Conservation (phyloP, 2,329 filamentous ascomycete genomes). For the Fusarium sp. region DNA sequence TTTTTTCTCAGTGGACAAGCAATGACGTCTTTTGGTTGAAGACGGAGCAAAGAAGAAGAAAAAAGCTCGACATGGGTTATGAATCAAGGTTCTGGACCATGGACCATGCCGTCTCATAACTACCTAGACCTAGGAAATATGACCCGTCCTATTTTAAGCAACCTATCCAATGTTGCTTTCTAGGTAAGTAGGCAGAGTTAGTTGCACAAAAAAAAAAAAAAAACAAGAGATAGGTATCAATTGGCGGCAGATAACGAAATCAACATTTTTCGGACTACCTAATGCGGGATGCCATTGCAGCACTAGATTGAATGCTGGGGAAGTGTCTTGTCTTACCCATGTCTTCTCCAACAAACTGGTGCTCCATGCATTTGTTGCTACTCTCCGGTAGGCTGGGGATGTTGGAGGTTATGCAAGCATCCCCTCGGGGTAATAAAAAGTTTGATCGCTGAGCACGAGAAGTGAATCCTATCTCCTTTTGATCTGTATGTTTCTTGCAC, state of each 20-base stretch:
- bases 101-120: constrained; percentile 14
- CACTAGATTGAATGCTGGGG: background rate
- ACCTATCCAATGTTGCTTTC: background rate
- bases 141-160: constrained; percentile 18
- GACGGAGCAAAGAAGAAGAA: background rate
- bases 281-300: constrained; percentile 9
- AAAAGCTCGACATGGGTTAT: constrained; percentile 10
- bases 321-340: constrained; percentile 22
- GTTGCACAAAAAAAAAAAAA: background rate
- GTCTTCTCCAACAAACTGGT: constrained; percentile 24
- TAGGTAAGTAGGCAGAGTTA: background rate
- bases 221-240: constrained; percentile 7
- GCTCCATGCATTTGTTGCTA: constrained; percentile 9
- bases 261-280: constrained; percentile 15
- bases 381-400: background rate
- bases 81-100: constrained; percentile 35
- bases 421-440: constrained; percentile 3
- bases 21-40: constrained; percentile 41
- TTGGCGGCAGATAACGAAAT: background rate
- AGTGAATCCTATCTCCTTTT: background rate
- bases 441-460: background rate
- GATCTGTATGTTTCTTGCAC: background rate
- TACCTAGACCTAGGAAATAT: background rate
- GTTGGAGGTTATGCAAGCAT: constrained; percentile 5
- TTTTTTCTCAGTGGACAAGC: constrained; percentile 9